phyloP scores from a whole-genome alignment of 345 rosid genomes.

The Salix viminalis region DNA sequence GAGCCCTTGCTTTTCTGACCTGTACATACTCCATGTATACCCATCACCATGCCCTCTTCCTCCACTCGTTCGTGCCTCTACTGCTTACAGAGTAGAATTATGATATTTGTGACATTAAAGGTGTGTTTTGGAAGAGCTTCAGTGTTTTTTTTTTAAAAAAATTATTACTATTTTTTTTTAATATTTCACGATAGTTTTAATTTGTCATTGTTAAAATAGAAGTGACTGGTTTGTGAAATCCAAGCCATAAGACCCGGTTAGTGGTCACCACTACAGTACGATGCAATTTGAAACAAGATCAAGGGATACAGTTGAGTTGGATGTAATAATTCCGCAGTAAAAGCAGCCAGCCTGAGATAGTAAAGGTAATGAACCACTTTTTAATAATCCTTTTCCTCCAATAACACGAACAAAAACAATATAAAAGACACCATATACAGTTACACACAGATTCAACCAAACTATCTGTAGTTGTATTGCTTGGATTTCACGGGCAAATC shows the following conservation, averaged over 20 bases:
- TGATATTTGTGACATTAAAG: too few relatives aligned
- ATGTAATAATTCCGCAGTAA: background rate
- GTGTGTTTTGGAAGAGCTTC: too few relatives aligned
- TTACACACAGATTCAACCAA: background rate
- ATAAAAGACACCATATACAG: background rate
- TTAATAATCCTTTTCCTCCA: background rate
- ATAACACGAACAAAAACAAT: background rate
- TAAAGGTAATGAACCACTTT: background rate
- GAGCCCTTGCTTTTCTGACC: background rate
- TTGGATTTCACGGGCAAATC: constrained; percentile 49
- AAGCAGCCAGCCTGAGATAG: too few relatives aligned
- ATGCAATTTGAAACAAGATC: background rate
- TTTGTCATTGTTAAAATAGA: too few relatives aligned
- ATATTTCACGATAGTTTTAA: too few relatives aligned
- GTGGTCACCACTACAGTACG: background rate
- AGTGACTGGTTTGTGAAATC: too few relatives aligned
- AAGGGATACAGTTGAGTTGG: background rate
- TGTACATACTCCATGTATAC: background rate
- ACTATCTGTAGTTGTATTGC: constrained; percentile 47
- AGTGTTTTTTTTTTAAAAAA: too few relatives aligned
- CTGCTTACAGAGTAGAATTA: too few relatives aligned
- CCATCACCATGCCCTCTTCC: background rate
- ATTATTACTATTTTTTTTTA: too few relatives aligned
- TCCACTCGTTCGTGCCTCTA: background rate
- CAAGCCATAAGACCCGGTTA: too few relatives aligned